Base-by-base conservation (phyloP, 2,329 filamentous ascomycete species). In the Fusarium coffeatum region DNA sequence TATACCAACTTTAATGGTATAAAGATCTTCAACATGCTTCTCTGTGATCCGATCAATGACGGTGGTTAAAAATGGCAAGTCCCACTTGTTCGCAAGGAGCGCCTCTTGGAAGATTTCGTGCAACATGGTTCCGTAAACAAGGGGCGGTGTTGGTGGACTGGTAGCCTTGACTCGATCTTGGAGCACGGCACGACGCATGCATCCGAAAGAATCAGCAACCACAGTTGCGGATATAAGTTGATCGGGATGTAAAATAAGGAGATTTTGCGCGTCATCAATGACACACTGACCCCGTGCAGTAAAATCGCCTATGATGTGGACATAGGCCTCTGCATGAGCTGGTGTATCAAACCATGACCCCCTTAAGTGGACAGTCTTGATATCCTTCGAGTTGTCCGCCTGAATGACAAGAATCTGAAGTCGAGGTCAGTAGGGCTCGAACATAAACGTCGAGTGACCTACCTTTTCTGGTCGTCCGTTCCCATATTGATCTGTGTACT, bases 31-130 rank as follows among this genome's bases (percentile, higher is more conserved):
- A 12, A 97, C 86, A 77, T 98, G 93, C 68, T 87, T 90, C 30
- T 89, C 84, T n/a, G 94, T 85, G 34, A 92, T 88, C 41, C 80
- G 85, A 55, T 92, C 87, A 60, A 97, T 92, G 20, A 92, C 82
- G 2, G 84, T 80, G 32, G 84, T 83, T 18, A 98, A 82, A 70
- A 91, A 97, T 0, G 81, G 78, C 1, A 87, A 81, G 66, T 92
- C 91, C 93, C 96, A 99, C 64, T 86, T 82, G 77, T 98, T 98
- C 5, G 88, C 88, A 76, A 93, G 89, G 75, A 99, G 82, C 3
- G 94, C 94, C 76, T 94, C 91, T 78, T 99, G 96, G 72, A 99
- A 98, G 23, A 98, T 89, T 77, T 98, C 95, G 78, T 99, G 96
- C 16, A 99, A 87, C 60, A 99, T 91, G 40, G 93, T 96, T 49